phyloP scores from a whole-genome alignment of 108 stramenopile genomes.

The Schizochytrium sp. region DNA sequence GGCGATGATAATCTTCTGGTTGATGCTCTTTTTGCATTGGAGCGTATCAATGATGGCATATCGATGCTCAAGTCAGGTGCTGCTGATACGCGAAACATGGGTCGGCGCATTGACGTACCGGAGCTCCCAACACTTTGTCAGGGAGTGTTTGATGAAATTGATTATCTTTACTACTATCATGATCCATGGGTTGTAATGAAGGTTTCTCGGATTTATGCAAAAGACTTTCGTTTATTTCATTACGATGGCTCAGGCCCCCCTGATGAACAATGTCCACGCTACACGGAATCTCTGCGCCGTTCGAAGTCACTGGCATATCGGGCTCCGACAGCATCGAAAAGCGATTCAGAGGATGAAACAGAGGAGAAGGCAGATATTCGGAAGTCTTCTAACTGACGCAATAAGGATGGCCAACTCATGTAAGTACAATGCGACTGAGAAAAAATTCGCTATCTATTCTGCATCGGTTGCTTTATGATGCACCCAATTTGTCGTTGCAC shows the following conservation, averaged over 20 bases:
- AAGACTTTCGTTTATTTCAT: conserved; percentile 14
- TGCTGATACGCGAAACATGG: not conserved
- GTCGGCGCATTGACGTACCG: not conserved
- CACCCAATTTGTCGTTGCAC: too few relatives aligned
- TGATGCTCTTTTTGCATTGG: conserved; percentile 2
- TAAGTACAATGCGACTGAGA: too few relatives aligned
- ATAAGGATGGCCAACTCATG: too few relatives aligned
- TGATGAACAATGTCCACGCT: not conserved
- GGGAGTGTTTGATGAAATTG: not conserved
- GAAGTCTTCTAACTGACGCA: too few relatives aligned
- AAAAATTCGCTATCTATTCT: too few relatives aligned
- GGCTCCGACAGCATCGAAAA: too few relatives aligned
- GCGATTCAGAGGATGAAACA: too few relatives aligned
- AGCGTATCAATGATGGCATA: conserved; percentile 12
- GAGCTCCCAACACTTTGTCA: not conserved
- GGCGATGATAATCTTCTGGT: not conserved
- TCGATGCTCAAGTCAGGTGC: not conserved
- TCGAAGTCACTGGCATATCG: not conserved
- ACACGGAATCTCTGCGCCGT: not conserved
- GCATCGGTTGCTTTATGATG: too few relatives aligned
- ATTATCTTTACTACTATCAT: conserved; percentile 15
- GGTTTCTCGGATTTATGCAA: conserved; percentile 4
- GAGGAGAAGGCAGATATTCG: too few relatives aligned
- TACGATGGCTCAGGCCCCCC: conserved; percentile 21
- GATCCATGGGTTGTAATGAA: conserved; percentile 29